A percentile compares a stretch with the other conserved stretches of the same genome.
Evolutionary conservation across 2,329 filamentous ascomycete species (phyloP).

Genomic region (Fusarium zealandicum): DNA sequence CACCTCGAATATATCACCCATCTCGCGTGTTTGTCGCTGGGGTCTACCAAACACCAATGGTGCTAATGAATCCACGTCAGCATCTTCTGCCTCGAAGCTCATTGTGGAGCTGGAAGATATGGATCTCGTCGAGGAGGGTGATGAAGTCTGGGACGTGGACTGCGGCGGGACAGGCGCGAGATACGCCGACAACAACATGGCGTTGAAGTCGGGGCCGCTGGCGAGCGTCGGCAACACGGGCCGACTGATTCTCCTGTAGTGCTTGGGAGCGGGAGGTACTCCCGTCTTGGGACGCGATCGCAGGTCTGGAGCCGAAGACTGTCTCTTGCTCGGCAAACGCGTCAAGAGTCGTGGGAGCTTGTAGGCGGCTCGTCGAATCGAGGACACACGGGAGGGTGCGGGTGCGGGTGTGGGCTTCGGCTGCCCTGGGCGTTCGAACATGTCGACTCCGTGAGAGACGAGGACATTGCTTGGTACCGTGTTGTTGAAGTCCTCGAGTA

Average conservation of each 20-base stretch:
- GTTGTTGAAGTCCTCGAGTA: conserved; percentile 34
- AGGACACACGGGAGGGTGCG: conserved; percentile 19
- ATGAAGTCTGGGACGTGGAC: conserved; percentile 21
- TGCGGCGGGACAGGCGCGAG: conserved; percentile 22
- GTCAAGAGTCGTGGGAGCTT: conserved; percentile 30
- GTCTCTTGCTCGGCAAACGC: conserved; percentile 31
- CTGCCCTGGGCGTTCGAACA: conserved; percentile 29
- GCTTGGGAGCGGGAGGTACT: conserved; percentile 17
- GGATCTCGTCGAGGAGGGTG: conserved; percentile 26
- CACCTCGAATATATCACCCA: conserved; percentile 36
- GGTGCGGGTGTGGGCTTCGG: too few species aligned
- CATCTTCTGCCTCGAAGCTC: conserved; percentile 32
- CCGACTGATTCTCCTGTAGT: conserved; percentile 34
- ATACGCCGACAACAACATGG: conserved; percentile 32
- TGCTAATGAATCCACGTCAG: conserved; percentile 19
- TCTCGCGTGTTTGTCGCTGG: conserved; percentile 23
- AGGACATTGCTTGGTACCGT: conserved; percentile 34
- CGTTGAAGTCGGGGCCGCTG: conserved; percentile 28
- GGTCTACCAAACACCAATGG: conserved; percentile 32
- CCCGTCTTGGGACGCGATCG: conserved; percentile 27
- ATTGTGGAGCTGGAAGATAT: conserved; percentile 32
- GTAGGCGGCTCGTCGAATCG: conserved; percentile 26
- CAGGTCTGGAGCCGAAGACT: conserved; percentile 14
- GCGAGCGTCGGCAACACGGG: conserved; percentile 28
- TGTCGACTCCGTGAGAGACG: conserved; percentile 32